Conservation (phyloP, 2,329 filamentous ascomycete species). For the Bisporella sp. region DNA sequence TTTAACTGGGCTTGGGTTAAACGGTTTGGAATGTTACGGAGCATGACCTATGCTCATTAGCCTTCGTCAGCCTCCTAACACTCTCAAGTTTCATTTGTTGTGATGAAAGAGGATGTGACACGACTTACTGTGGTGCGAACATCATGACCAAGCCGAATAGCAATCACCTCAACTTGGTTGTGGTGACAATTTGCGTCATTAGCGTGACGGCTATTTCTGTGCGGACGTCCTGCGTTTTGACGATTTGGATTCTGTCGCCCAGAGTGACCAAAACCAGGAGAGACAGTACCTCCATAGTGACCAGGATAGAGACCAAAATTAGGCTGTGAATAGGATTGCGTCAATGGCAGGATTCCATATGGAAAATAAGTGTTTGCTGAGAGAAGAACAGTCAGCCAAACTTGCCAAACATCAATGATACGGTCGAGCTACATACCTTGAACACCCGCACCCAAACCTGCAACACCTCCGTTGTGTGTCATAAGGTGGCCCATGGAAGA, state of each 20-base stretch:
- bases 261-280: constrained; percentile 4
- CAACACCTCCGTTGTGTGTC: neutral
- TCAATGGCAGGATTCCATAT: neutral
- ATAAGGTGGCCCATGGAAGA: neutral
- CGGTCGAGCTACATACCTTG: neutral
- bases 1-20: constrained; percentile 74
- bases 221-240: constrained; percentile 35
- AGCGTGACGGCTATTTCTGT: constrained; percentile 32
- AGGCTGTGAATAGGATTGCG: neutral
- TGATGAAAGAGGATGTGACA: no score
- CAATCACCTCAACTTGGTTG: constrained; percentile 54
- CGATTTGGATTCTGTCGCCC: constrained; percentile 15
- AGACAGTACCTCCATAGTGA: neutral
- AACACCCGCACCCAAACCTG: neutral
- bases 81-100: no score
- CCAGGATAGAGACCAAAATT: constrained; percentile 2
- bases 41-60: constrained; percentile 61
- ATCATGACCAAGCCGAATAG: constrained; percentile 60
- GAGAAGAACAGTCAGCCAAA: no score
- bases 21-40: constrained; percentile 91
- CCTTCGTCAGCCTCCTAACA: no score
- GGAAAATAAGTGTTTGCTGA: neutral
- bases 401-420: neutral
- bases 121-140: constrained; percentile 65
- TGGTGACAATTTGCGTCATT: constrained; percentile 42